phyloP scores from a whole-genome alignment of 495 filamentous ascomycete genomes.

The Lepraria neglecta region DNA sequence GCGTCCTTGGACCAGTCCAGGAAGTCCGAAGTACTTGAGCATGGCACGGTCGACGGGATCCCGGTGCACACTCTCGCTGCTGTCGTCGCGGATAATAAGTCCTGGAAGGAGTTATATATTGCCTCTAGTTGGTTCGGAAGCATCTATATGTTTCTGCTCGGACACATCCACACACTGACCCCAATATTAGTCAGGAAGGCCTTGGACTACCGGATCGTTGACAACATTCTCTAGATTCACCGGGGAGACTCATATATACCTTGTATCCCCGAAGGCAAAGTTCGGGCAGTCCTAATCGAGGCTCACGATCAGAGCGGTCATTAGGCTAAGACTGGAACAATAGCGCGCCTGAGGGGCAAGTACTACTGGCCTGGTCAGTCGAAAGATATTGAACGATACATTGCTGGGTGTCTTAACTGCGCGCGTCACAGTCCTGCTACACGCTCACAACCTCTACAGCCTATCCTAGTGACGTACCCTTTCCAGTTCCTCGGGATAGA shows the following conservation, averaged over 20 bases:
- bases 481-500: not conserved
- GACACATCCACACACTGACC: no score
- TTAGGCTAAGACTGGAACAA: conserved; percentile 5
- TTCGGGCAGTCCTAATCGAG: not conserved
- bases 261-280: not conserved
- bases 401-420: not conserved
- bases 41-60: no score
- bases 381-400: not conserved
- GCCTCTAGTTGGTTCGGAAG: no score
- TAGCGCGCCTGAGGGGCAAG: not conserved
- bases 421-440: not conserved
- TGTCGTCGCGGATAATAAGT: no score
- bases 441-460: not conserved
- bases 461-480: not conserved
- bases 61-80: no score
- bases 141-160: no score
- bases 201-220: not conserved
- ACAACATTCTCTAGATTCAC: not conserved
- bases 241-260: no score
- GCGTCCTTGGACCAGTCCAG: not conserved
- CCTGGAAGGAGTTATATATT: no score
- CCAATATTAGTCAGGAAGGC: no score
- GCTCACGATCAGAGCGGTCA: not conserved
- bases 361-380: not conserved
- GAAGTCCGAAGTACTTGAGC: not conserved